These are phyloP conservation scores for Ophiosphaerella herpotricha DNA, from an alignment of 2,329 filamentous ascomycete genomes.

Conservation along the genomic window DNA sequence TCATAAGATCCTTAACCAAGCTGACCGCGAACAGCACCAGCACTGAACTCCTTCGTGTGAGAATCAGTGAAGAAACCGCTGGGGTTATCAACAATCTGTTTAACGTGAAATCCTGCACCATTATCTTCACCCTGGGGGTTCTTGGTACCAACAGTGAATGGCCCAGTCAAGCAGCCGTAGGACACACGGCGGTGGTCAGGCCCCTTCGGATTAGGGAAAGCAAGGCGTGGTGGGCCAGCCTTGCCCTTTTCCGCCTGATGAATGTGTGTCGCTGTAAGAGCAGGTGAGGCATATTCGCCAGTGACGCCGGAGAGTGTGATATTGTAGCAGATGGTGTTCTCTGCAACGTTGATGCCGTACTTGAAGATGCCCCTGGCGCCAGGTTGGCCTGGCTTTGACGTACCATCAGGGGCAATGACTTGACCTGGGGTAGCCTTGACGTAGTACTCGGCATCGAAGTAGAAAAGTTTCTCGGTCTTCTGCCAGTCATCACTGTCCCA, in stretches of 20 bases:
- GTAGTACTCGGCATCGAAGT: slow-evolving; percentile 57
- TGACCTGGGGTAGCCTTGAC: slow-evolving; percentile 56
- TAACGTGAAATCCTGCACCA: slow-evolving; percentile 55
- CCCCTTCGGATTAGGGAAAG: slow-evolving; percentile 41
- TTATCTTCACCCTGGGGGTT: slow-evolving; percentile 48
- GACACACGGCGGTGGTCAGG: slow-evolving; percentile 37
- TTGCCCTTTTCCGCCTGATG: slow-evolving; percentile 55
- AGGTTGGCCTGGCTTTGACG: slow-evolving; percentile 47
- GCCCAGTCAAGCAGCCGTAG: slow-evolving; percentile 34
- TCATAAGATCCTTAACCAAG: slow-evolving; percentile 5
- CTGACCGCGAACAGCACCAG: slow-evolving; percentile 60
- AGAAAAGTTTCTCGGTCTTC: slow-evolving; percentile 34
- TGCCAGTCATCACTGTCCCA: slow-evolving; percentile 28
- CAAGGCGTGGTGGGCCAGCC: slow-evolving; percentile 56
- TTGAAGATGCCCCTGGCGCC: slow-evolving; percentile 57
- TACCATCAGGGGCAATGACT: slow-evolving; percentile 52
- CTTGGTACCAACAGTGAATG: slow-evolving; percentile 37
- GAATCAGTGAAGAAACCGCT: slow-evolving; percentile 58
- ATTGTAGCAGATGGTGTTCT: slow-evolving; percentile 55
- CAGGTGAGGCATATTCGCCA: slow-evolving; percentile 57
- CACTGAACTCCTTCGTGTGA: slow-evolving; percentile 55
- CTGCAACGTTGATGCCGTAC: slow-evolving; percentile 57
- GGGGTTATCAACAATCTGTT: slow-evolving; percentile 58
- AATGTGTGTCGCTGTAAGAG: slow-evolving; percentile 60
- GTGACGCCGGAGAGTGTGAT: slow-evolving; percentile 57